Percentiles rank a stretch among this genome's conserved stretches.
Evolutionary conservation across 2,329 filamentous ascomycete species (phyloP).

Genomic region (Ophioceras dolichostomum): DNA sequence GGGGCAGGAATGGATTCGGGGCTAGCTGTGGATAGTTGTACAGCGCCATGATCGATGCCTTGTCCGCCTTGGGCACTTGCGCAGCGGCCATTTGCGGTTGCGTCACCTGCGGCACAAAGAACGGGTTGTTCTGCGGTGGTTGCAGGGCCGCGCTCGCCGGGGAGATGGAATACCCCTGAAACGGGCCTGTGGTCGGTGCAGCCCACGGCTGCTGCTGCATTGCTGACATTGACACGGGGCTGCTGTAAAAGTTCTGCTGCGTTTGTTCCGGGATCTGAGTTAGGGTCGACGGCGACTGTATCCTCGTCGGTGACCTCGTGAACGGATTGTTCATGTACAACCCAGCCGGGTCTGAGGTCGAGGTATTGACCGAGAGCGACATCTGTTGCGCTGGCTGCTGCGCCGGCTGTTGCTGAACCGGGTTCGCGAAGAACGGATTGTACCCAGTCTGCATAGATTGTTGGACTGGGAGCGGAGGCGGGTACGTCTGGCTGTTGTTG

Average conservation of each 20-base stretch:
- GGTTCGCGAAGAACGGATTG: conserved; percentile 37
- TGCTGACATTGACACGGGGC: conserved; percentile 1
- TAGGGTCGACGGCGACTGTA: conserved; percentile 32
- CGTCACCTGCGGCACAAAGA: conserved; percentile 14
- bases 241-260: conserved; percentile 28
- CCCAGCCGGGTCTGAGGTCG: conserved; percentile 15
- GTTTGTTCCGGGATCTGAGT: conserved; percentile 40
- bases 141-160: background rate
- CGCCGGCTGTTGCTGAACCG: conserved; percentile 13
- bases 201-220: conserved; percentile 7
- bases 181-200: background rate
- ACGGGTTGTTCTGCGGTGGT: conserved; percentile 17
- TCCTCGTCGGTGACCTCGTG: conserved; percentile 31
- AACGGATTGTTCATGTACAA: conserved; percentile 33
- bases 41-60: conserved; percentile 62
- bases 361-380: conserved; percentile 27
- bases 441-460: conserved; percentile 29
- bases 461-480: conserved; percentile 17
- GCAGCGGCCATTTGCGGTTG: conserved; percentile 19
- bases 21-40: conserved; percentile 47
- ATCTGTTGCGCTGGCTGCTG: conserved; percentile 18
- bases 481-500: conserved; percentile 30
- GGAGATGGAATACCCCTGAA: conserved; percentile 1
- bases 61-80: conserved; percentile 52
- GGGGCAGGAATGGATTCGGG: conserved; percentile 22